Evolutionary conservation across 306 rosid genomes (phyloP).

Genomic region (Urtica urens): DNA sequence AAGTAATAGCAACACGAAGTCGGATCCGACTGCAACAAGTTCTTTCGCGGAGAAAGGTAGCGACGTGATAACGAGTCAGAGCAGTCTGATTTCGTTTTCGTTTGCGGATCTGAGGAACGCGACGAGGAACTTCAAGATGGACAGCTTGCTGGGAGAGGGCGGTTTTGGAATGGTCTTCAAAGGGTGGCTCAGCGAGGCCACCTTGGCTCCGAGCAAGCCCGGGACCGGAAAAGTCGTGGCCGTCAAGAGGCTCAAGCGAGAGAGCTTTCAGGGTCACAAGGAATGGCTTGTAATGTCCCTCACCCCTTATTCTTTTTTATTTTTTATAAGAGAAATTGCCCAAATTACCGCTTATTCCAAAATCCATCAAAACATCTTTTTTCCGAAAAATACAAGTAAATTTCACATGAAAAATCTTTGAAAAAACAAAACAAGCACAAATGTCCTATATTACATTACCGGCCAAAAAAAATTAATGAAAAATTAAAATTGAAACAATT

Average conservation of each 20-base stretch:
- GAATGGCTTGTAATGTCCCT: constrained; percentile 85
- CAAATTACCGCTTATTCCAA: not conserved
- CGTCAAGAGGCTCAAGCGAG: constrained; percentile 75
- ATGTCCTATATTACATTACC: too few relatives aligned
- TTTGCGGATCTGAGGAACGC: constrained; percentile 69
- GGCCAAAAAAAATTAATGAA: too few relatives aligned
- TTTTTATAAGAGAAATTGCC: too few relatives aligned
- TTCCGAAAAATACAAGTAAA: too few relatives aligned
- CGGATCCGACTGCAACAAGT: constrained; percentile 16
- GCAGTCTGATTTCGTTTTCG: constrained; percentile 48
- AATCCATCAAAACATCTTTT: too few relatives aligned
- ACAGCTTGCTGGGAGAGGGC: constrained; percentile 76
- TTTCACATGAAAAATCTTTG: too few relatives aligned
- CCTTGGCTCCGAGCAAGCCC: constrained; percentile 66
- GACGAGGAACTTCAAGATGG: constrained; percentile 63
- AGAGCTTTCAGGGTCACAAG: constrained; percentile 91
- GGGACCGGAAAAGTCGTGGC: constrained; percentile 88
- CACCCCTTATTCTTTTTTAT: constrained; percentile 7
- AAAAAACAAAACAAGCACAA: too few relatives aligned
- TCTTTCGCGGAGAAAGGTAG: constrained; percentile 9
- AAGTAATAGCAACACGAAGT: constrained; percentile 14
- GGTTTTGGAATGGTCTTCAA: constrained; percentile 83
- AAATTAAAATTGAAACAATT: too few relatives aligned
- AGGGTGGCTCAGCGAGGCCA: constrained; percentile 79
- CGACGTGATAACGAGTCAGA: constrained; percentile 27